phyloP scores from a whole-genome alignment of 805 yeast genomes.

The Nakazawaea molendinolei region DNA sequence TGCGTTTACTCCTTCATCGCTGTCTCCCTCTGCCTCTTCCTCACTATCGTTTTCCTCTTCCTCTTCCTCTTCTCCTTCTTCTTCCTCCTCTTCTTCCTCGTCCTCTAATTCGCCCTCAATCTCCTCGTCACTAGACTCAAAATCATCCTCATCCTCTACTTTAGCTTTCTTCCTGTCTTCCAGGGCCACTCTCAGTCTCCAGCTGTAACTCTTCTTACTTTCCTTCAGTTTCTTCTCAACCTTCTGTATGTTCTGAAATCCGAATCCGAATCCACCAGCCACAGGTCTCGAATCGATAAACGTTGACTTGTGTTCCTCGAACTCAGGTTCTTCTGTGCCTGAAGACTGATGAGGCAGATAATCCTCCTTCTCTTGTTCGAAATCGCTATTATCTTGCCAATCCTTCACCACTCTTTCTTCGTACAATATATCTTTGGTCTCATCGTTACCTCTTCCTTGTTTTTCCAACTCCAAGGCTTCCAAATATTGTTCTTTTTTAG shows the following conservation, averaged over 20 bases:
- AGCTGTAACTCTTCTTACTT: constrained; percentile 55
- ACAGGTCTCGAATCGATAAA: constrained; percentile 72
- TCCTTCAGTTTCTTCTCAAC: constrained; percentile 39
- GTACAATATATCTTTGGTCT: constrained; percentile 55
- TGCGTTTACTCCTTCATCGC: constrained; percentile 19
- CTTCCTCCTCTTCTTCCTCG: constrained; percentile 14
- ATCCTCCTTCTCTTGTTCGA: constrained; percentile 17
- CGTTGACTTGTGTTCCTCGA: constrained; percentile 23
- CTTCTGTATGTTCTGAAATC: constrained; percentile 50
- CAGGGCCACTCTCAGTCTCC: constrained; percentile 58
- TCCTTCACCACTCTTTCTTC: constrained; percentile 61
- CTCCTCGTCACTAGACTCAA: constrained; percentile 28
- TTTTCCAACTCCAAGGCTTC: constrained; percentile 71
- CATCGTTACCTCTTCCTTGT: constrained; percentile 63
- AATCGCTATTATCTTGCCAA: constrained; percentile 43
- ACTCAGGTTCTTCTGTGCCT: constrained; percentile 3
- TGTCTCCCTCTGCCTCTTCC: constrained; percentile 19
- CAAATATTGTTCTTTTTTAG: constrained; percentile 61
- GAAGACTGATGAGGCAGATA: constrained; percentile 18
- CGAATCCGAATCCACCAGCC: constrained; percentile 70
- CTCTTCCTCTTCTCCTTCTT: constrained; percentile 22
- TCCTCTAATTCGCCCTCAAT: constrained; percentile 23
- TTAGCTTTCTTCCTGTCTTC: constrained; percentile 35
- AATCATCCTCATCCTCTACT: constrained; percentile 57
- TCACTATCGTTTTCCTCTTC: constrained; percentile 20